Conservation (phyloP, 1,139 yeast species). For the Suhomyces panamericanus region DNA sequence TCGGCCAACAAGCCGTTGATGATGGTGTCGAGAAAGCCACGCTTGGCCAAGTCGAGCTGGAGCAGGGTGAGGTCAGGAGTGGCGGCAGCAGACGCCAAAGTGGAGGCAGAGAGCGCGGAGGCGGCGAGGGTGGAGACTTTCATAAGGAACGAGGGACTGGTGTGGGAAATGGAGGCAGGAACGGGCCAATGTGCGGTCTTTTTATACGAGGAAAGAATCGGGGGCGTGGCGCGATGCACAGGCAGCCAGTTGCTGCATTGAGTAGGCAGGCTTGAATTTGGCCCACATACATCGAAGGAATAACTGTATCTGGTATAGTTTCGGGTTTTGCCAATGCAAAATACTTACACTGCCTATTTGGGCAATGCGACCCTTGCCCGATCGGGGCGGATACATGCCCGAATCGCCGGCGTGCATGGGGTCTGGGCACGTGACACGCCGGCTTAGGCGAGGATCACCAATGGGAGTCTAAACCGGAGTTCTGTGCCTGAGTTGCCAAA, state of each 20-base stretch:
- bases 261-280: not conserved
- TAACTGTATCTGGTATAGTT: conserved; percentile 8
- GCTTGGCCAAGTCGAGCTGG: conserved; percentile 21
- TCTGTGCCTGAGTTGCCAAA: conserved; percentile 35
- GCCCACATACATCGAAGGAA: conserved; percentile 1
- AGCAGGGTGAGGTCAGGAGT: conserved; percentile 5
- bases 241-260: conserved; percentile 2
- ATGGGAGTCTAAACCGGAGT: conserved; percentile 32
- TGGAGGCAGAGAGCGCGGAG: conserved; percentile 18
- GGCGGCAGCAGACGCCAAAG: conserved; percentile 17
- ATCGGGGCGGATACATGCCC: not conserved
- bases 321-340: not conserved
- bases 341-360: conserved; percentile 8
- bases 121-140: conserved; percentile 22
- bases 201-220: not conserved
- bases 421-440: not conserved
- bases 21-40: conserved; percentile 21
- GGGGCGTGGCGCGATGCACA: not conserved
- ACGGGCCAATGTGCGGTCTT: not conserved
- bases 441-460: conserved; percentile 11
- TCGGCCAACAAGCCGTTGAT: conserved; percentile 14
- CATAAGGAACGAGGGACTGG: conserved; percentile 18
- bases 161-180: not conserved
- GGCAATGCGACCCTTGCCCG: conserved; percentile 5
- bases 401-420: not conserved